Percentiles rank a stretch among this genome's conserved stretches.
Conservation (phyloP, 805 yeast genomes). For the Candida pseudofarinosa region DNA sequence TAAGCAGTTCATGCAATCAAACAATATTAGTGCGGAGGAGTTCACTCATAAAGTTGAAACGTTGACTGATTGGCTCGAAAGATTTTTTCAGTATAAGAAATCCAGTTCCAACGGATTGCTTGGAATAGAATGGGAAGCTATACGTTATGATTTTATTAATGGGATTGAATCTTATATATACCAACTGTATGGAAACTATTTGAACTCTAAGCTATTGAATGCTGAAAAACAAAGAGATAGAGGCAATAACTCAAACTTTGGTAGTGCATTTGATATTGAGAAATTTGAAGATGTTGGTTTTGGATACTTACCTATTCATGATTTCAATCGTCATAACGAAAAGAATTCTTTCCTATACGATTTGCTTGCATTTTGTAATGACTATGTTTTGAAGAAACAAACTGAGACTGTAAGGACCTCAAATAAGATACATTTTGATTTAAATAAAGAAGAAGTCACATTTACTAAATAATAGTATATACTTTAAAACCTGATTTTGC, state of each 20-base stretch:
- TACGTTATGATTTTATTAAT: slow-evolving; percentile 31
- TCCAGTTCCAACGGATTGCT: slow-evolving; percentile 30
- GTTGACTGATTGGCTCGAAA: slow-evolving; percentile 27
- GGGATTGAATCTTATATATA: slow-evolving; percentile 36
- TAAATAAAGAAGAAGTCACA: slow-evolving; percentile 19
- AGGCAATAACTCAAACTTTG: slow-evolving; percentile 1
- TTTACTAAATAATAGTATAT: neutral
- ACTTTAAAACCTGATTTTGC: neutral
- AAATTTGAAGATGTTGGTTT: slow-evolving; percentile 14
- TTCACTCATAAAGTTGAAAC: slow-evolving; percentile 23
- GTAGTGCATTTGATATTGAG: slow-evolving; percentile 5
- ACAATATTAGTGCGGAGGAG: slow-evolving; percentile 22
- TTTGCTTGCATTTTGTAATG: slow-evolving; percentile 22
- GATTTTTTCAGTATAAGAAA: slow-evolving; percentile 35
- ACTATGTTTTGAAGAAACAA: slow-evolving; percentile 8
- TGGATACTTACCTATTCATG: slow-evolving; percentile 29
- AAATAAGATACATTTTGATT: slow-evolving; percentile 20
- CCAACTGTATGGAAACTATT: slow-evolving; percentile 27
- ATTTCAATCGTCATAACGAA: slow-evolving; percentile 31
- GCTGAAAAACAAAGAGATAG: neutral
- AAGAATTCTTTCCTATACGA: slow-evolving; percentile 22
- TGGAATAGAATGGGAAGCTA: slow-evolving; percentile 42
- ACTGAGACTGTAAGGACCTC: slow-evolving; percentile 6
- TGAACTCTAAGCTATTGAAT: slow-evolving; percentile 1
- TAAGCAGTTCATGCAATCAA: slow-evolving; percentile 22